Evolutionary conservation across 805 yeast genomes (phyloP), one percentile per base, ranked within the genome.

Genomic region (Candida pini): DNA sequence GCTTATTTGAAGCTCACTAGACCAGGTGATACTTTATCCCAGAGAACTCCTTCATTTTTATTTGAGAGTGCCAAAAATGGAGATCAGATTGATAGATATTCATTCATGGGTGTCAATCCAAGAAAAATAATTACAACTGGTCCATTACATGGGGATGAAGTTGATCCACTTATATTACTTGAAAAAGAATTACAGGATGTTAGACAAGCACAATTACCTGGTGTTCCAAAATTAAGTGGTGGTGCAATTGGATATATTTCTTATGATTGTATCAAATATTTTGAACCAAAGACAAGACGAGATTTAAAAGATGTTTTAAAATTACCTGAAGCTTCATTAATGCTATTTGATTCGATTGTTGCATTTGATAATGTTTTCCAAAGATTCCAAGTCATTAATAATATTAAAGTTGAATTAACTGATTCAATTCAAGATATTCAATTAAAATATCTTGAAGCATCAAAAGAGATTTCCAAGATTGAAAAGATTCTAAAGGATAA

Each of bases 241-340:
- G 99, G 99, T 44, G 97, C 97, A 5, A 73, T 90, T 35, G 99
- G 99, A 2, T 92, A 88, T 56, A 78, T 92, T 28, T 86, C 97
- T 1, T 92, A 92, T 53, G 99, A 92, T 60, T 92, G 99, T 66
- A 83, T 92, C 53, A 84, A 87, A 56, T 92, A 92, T 61, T 92
- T 92, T 48, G 99, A 92, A 63, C 99, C 99, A 40, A 80, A 71
- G 48, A 90, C 97, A 1, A 72, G 71, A 40, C 74, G 85, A 44
- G 70, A 70, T 3, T 67, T 89, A 47, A 76, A 81, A 47, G 97
- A 92, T 58, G 79, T 81, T 1, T 64, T 92, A 48, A 61, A 83
- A 41, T 71, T 92, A 9, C 99, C 99, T 0, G 99, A 92, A 62
- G 82, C 96, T 2, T 80, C 81, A 6, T 64, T 92, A 58, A 88